Evolutionary conservation across 495 filamentous ascomycete species (phyloP).

Genomic region (Penicillium egyptiacum): DNA sequence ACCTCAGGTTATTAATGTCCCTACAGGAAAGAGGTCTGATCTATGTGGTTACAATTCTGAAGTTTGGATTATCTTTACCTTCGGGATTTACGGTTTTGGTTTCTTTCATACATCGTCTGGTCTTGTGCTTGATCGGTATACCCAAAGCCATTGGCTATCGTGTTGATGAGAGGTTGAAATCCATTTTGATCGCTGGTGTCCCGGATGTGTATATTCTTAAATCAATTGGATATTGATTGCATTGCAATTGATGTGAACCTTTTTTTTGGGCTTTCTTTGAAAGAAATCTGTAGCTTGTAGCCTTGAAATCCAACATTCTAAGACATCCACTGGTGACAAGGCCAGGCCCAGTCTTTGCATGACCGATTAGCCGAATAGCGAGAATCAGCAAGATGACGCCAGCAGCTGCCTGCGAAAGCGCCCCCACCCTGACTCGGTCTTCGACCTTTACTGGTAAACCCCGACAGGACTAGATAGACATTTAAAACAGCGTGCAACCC

Average conservation of each 20-base stretch:
- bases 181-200: not conserved
- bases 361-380: not conserved
- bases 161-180: constrained; percentile 10
- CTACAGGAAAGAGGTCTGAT: constrained; percentile 29
- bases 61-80: not conserved
- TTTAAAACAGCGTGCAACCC: not conserved
- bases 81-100: constrained; percentile 3
- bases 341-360: not conserved
- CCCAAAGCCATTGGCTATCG: constrained; percentile 10
- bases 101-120: constrained; percentile 8
- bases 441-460: not conserved
- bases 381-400: not conserved
- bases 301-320: not conserved
- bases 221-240: not conserved
- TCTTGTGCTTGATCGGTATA: constrained; percentile 13
- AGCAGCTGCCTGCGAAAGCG: not conserved
- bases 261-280: not conserved
- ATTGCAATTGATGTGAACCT: not conserved
- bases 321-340: not conserved
- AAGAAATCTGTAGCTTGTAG: not conserved
- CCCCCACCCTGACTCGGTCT: not conserved
- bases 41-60: not conserved
- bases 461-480: not conserved
- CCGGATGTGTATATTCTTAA: not conserved
- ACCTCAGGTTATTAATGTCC: constrained; percentile 5